A percentile compares a stretch with the other conserved stretches of the same genome.
phyloP scores from a whole-genome alignment of 345 rosid species.

The Noccaea bulbosa region DNA sequence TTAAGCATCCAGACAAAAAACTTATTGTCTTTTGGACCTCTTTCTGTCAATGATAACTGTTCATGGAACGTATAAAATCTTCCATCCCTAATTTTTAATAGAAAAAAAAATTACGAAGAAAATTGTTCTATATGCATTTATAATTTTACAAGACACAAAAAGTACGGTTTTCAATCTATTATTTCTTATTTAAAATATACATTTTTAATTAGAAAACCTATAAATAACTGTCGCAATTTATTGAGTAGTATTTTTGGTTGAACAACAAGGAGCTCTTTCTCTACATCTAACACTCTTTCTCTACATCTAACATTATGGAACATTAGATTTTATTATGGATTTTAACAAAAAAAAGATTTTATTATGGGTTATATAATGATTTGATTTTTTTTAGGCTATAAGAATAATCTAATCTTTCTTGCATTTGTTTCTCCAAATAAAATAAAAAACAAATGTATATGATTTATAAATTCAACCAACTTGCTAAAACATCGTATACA shows the following conservation, averaged over 20 bases:
- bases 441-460: background rate
- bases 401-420: background rate
- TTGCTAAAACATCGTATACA: background rate
- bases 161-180: background rate
- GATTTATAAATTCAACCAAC: background rate
- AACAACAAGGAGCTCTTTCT: background rate
- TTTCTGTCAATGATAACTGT: conserved; percentile 30
- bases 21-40: conserved; percentile 24
- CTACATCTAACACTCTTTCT: background rate
- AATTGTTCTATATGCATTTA: too few species aligned
- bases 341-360: too few species aligned
- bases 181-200: too few species aligned
- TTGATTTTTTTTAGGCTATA: background rate
- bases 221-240: too few species aligned
- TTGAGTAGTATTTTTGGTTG: background rate
- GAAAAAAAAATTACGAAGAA: background rate
- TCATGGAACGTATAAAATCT: conserved; percentile 18
- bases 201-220: too few species aligned
- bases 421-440: background rate
- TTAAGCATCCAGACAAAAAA: conserved; percentile 49
- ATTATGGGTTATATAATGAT: background rate
- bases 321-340: background rate
- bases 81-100: background rate
- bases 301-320: background rate
- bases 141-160: too few species aligned